Percentiles rank a stretch among this genome's conserved stretches.
phyloP scores from a whole-genome alignment of 2,329 filamentous ascomycete genomes.

The Colletotrichum sp. region DNA sequence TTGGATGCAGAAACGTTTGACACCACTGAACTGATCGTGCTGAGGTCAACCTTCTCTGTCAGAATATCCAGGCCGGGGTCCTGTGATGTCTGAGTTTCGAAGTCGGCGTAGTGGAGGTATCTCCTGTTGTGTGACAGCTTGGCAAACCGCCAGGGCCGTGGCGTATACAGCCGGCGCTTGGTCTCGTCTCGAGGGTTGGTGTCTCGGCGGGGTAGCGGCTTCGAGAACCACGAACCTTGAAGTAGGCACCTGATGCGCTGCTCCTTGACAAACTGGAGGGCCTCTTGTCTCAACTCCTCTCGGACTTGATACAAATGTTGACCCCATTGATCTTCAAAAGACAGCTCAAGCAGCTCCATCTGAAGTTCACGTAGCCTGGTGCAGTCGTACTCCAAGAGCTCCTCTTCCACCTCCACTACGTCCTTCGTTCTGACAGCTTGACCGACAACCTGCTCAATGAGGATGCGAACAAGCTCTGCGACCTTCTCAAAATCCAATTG shows the following conservation, averaged over 20 bases:
- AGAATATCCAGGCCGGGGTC: slow-evolving; percentile 77
- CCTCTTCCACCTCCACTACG: slow-evolving; percentile 86
- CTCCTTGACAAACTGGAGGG: slow-evolving; percentile 95
- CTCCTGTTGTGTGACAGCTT: slow-evolving; percentile 89
- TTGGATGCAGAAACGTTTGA: slow-evolving; percentile 83
- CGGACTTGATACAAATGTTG: slow-evolving; percentile 88
- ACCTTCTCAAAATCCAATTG: slow-evolving; percentile 93
- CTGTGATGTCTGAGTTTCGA: slow-evolving; percentile 65
- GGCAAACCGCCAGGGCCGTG: slow-evolving; percentile 78
- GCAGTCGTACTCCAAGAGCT: slow-evolving; percentile 84
- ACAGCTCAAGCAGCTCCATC: slow-evolving; percentile 89
- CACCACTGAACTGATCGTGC: slow-evolving; percentile 88
- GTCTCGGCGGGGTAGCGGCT: slow-evolving; percentile 46
- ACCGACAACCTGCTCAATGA: slow-evolving; percentile 89
- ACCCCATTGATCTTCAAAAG: slow-evolving; percentile 95
- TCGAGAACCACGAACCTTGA: slow-evolving; percentile 85
- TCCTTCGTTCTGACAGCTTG: slow-evolving; percentile 82
- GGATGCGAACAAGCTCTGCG: slow-evolving; percentile 85
- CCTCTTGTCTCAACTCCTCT: slow-evolving; percentile 88
- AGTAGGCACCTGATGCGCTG: slow-evolving; percentile 91
- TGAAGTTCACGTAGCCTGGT: slow-evolving; percentile 80
- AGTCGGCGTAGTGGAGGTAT: slow-evolving; percentile 90
- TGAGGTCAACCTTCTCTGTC: slow-evolving; percentile 83
- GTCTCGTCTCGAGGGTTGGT: slow-evolving; percentile 33
- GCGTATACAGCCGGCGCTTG: slow-evolving; percentile 46